These are phyloP conservation scores for Breviolum minutum DNA, from an alignment of 73 alveolate species.

Conservation along the genomic window DNA sequence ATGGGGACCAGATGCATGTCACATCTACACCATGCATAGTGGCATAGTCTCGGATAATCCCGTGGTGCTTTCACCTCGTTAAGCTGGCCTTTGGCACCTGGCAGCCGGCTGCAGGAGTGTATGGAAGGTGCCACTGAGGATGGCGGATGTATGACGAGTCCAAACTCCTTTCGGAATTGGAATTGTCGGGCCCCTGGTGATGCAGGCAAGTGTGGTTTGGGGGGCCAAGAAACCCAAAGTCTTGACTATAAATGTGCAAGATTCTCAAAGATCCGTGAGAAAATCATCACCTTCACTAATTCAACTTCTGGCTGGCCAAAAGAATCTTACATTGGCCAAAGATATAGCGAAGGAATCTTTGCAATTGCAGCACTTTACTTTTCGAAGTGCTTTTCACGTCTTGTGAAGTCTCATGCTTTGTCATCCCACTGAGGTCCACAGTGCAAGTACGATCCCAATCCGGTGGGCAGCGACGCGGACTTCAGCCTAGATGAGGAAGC, in stretches of 20 bases:
- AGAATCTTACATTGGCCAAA: too few relatives aligned
- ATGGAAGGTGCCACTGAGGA: background rate
- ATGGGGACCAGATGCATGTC: background rate
- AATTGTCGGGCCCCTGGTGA: slow-evolving; percentile 6
- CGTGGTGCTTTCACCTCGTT: too few relatives aligned
- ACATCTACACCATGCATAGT: background rate
- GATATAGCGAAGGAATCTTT: too few relatives aligned
- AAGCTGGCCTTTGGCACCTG: background rate
- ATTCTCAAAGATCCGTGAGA: too few relatives aligned
- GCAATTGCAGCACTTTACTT: too few relatives aligned
- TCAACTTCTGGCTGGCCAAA: too few relatives aligned
- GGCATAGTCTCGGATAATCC: background rate
- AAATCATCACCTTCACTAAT: too few relatives aligned
- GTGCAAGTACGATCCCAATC: slow-evolving; percentile 82
- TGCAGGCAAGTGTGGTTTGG: background rate
- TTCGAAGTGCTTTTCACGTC: too few relatives aligned
- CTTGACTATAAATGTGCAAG: too few relatives aligned
- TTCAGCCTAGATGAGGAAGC: slow-evolving; percentile 54
- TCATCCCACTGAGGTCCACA: slow-evolving; percentile 30
- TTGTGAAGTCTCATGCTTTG: too few relatives aligned
- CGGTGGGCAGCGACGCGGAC: slow-evolving; percentile 91
- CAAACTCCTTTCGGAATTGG: slow-evolving; percentile 83
- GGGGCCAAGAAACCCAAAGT: too few relatives aligned
- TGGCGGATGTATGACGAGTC: slow-evolving; percentile 80
- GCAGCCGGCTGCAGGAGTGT: slow-evolving; percentile 25